Evolutionary conservation across 768 basidiomycete species (phyloP).

Genomic region (Pluteus cervinus): DNA sequence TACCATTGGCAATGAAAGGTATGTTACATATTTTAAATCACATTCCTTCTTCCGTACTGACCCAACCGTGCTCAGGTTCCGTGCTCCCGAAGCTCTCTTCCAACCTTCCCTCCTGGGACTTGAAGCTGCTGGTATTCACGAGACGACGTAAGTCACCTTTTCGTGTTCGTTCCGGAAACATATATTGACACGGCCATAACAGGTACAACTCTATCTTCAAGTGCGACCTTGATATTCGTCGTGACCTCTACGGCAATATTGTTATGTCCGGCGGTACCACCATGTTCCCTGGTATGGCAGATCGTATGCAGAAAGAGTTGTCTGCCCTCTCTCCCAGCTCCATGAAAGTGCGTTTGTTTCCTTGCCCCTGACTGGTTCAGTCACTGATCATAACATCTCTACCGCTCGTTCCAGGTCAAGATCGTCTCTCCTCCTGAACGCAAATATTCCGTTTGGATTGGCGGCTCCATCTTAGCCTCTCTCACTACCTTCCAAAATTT

Average conservation of each 20-base stretch:
- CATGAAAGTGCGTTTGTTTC: slow-evolving; percentile 52
- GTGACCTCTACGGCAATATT: slow-evolving; percentile 46
- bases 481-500: slow-evolving; percentile 86
- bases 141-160: too few species aligned
- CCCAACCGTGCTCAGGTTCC: slow-evolving; percentile 56
- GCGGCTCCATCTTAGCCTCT: slow-evolving; percentile 69
- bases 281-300: slow-evolving; percentile 51
- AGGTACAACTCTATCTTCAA: slow-evolving; percentile 58
- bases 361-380: background rate
- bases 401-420: slow-evolving; percentile 44
- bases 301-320: slow-evolving; percentile 59
- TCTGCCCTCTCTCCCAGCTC: slow-evolving; percentile 66
- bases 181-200: slow-evolving; percentile 5
- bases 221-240: slow-evolving; percentile 46
- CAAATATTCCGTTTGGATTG: slow-evolving; percentile 87
- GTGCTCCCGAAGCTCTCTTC: slow-evolving; percentile 80
- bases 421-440: slow-evolving; percentile 80
- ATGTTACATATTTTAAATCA: background rate
- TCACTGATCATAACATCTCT: slow-evolving; percentile 2
- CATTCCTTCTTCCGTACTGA: background rate
- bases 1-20: slow-evolving; percentile 65
- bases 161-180: too few species aligned
- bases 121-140: slow-evolving; percentile 77
- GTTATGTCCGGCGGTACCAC: slow-evolving; percentile 55
- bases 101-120: slow-evolving; percentile 75